Evolutionary conservation across 805 yeast genomes (phyloP), one percentile per base, ranked within the genome.

Genomic region (Cyberlindnera veronae): DNA sequence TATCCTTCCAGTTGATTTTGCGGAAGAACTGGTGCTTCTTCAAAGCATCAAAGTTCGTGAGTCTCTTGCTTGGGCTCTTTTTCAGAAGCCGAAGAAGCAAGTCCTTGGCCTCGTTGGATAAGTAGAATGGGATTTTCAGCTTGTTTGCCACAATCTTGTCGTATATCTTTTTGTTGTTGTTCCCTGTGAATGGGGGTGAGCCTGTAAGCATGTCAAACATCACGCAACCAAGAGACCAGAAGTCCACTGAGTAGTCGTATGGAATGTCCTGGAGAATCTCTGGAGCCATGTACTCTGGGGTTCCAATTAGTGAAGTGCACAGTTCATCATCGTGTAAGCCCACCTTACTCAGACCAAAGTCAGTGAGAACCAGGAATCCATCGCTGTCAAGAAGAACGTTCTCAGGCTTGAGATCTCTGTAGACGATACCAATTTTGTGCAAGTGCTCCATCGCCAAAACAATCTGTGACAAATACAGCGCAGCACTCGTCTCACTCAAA

Each of bases 381-480:
- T 87, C 82, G 10, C 96, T 95, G 63, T 91, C 98, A 37, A 91
- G 69, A 48, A 91, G 66, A 50, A 93, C 91, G 62, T 91, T 91
- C 64, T 91, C 99, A 1, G 99, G 99, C 66, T 91, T 91, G 59
- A 91, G 74, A 65, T 91, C 99, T 60, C 99, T 80, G 66, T 91
- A 93, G 40, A 91, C 97, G 50, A 91, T 91, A 53, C 88, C 96
- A 61, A 88, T 86, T 56, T 88, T 88, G 59, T 91, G 99, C 49
- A 91, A 71, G 63, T 89, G 96, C 65, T 93, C 96, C 44, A 91
- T 68, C 0, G 98, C 98, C 40, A 91, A 64, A 23, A 93, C 84
- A 56, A 93, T 75, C 66, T 93, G 98, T 1, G 98, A 97, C 59
- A 93, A 85, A 62, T 93, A 93, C 58, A 91, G 84, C 63, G 88